Conservation (phyloP, 106 monocot species). For the Allium cepa region DNA sequence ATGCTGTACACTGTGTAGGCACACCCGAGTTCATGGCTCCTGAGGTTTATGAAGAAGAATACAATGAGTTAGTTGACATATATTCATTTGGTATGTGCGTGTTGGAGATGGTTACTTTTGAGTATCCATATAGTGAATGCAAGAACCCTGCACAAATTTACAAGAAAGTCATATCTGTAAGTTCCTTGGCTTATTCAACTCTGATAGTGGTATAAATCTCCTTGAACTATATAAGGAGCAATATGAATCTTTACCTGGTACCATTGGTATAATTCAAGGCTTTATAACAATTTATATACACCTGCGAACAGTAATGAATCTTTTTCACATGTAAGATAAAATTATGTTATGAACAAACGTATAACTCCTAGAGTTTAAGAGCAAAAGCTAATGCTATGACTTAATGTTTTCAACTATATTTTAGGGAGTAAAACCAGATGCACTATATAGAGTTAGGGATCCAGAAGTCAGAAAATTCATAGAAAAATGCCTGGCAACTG, state of each 20-base stretch:
- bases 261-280: no score
- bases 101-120: conserved; percentile 60
- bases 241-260: no score
- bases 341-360: no score
- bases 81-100: conserved; percentile 72
- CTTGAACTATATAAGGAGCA: no score
- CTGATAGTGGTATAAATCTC: no score
- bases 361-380: not conserved
- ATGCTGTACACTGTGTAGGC: conserved; percentile 15
- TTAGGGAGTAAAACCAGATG: conserved; percentile 46
- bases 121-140: conserved; percentile 68
- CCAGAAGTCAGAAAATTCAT: conserved; percentile 49
- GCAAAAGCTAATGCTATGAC: not conserved
- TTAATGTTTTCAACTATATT: not conserved
- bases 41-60: conserved; percentile 56
- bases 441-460: conserved; percentile 37
- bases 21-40: conserved; percentile 76
- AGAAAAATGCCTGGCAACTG: conserved; percentile 45
- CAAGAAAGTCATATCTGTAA: conserved; percentile 51
- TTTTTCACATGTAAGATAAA: no score
- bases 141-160: conserved; percentile 51
- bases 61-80: conserved; percentile 62
- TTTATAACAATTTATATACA: no score
- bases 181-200: not conserved
- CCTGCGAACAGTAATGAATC: no score